phyloP scores from a whole-genome alignment of 2,329 filamentous ascomycete genomes.

The Lecanoromycetidae sp. region DNA sequence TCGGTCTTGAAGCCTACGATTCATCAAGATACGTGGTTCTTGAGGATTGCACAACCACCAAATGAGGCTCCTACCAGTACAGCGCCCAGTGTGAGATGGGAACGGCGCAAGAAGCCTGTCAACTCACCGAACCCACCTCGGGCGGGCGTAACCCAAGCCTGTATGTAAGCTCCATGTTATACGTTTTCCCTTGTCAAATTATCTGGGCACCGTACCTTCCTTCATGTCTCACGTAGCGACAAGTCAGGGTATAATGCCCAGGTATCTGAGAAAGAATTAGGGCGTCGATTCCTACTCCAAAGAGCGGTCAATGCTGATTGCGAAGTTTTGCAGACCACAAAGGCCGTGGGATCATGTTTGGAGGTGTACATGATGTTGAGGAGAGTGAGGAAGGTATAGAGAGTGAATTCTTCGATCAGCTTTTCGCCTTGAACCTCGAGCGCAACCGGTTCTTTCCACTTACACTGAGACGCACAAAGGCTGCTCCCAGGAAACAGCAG shows the following conservation, averaged over 20 bases:
- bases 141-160: slow-evolving; percentile 85
- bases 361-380: slow-evolving; percentile 87
- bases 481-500: slow-evolving; percentile 50
- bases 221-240: too few species aligned
- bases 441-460: slow-evolving; percentile 90
- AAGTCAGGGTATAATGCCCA: too few species aligned
- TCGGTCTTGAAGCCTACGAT: slow-evolving; percentile 76
- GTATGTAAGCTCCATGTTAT: too few species aligned
- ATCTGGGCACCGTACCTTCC: too few species aligned
- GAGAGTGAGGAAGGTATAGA: slow-evolving; percentile 90
- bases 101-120: slow-evolving; percentile 80
- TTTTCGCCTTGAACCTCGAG: slow-evolving; percentile 91
- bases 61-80: slow-evolving; percentile 54
- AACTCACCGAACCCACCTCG: slow-evolving; percentile 75
- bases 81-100: slow-evolving; percentile 71
- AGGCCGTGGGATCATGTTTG: slow-evolving; percentile 83
- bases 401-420: slow-evolving; percentile 87
- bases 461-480: slow-evolving; percentile 59
- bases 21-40: slow-evolving; percentile 84
- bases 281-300: too few species aligned
- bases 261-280: too few species aligned
- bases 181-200: too few species aligned
- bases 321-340: too few species aligned
- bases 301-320: too few species aligned
- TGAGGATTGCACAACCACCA: slow-evolving; percentile 63